These are phyloP conservation scores for Fusarium protoensiforme DNA, from an alignment of 2,329 filamentous ascomycete genomes.

Conservation along the genomic window DNA sequence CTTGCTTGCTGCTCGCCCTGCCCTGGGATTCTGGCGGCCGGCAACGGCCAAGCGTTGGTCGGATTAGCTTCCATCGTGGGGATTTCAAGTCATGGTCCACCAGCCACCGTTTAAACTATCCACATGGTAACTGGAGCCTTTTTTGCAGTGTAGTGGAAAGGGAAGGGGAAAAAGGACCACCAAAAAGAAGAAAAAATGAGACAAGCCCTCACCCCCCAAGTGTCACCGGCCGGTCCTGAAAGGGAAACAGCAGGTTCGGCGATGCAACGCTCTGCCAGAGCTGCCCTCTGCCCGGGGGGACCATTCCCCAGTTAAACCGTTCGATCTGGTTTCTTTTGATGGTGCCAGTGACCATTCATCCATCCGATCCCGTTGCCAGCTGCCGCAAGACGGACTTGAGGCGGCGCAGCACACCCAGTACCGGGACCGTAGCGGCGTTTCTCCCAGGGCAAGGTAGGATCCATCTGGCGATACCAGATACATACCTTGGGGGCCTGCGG, in stretches of 20 bases:
- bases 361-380: background rate
- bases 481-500: constrained; percentile 14
- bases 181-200: constrained; percentile 13
- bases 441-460: constrained; percentile 1
- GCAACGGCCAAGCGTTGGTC: constrained; percentile 4
- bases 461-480: constrained; percentile 17
- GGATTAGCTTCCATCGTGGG: constrained; percentile 20
- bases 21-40: constrained; percentile 2
- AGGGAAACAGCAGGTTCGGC: constrained; percentile 23
- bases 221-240: constrained; percentile 25
- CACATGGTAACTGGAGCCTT: background rate
- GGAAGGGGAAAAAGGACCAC: background rate
- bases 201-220: constrained; percentile 16
- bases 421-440: background rate
- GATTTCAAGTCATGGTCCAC: constrained; percentile 16
- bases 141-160: background rate
- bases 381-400: constrained; percentile 4
- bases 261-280: constrained; percentile 25
- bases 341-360: constrained; percentile 14
- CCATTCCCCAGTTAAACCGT: constrained; percentile 34
- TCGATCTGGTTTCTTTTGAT: constrained; percentile 39
- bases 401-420: constrained; percentile 5
- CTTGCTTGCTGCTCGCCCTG: constrained; percentile 11
- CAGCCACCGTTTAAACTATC: constrained; percentile 8
- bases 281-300: background rate